phyloP scores from a whole-genome alignment of 371 early-diverging fungal genomes.

The Nematocida homosporus region DNA sequence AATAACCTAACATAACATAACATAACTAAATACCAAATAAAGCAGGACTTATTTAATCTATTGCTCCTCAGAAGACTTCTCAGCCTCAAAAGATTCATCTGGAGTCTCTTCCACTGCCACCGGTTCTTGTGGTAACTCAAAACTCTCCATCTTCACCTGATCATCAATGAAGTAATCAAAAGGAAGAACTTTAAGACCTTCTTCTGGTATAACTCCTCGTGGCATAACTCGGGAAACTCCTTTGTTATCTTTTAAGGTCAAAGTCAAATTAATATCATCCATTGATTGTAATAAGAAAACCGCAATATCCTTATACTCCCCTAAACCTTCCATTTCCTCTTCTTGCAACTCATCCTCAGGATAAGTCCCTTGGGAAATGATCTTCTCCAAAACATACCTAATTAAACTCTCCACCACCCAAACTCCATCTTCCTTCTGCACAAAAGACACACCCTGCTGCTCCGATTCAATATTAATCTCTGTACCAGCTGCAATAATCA shows the following conservation, averaged over 20 bases:
- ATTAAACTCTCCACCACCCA: constrained; percentile 35
- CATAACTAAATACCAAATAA: background rate
- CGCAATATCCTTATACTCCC: constrained; percentile 45
- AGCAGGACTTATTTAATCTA: background rate
- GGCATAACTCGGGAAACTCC: constrained; percentile 36
- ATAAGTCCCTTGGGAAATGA: constrained; percentile 12
- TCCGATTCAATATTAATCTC: constrained; percentile 25
- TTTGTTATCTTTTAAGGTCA: constrained; percentile 35
- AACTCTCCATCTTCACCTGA: constrained; percentile 12
- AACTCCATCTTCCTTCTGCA: constrained; percentile 36
- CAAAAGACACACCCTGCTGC: constrained; percentile 23
- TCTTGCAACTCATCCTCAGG: constrained; percentile 40
- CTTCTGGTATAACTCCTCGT: constrained; percentile 2
- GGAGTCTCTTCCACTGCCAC: background rate
- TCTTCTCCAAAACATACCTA: constrained; percentile 30
- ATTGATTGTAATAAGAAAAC: constrained; percentile 30
- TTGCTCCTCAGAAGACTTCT: background rate
- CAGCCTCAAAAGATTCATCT: background rate
- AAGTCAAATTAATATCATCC: constrained; percentile 25
- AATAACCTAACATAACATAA: too few species aligned
- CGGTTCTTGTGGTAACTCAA: background rate
- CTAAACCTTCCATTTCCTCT: constrained; percentile 32
- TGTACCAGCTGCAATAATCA: constrained; percentile 23
- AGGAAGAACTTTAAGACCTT: constrained; percentile 7
- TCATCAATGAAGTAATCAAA: constrained; percentile 49